Base-by-base conservation (phyloP, 2,329 filamentous ascomycete genomes). In the Aspergillus neotritici region DNA sequence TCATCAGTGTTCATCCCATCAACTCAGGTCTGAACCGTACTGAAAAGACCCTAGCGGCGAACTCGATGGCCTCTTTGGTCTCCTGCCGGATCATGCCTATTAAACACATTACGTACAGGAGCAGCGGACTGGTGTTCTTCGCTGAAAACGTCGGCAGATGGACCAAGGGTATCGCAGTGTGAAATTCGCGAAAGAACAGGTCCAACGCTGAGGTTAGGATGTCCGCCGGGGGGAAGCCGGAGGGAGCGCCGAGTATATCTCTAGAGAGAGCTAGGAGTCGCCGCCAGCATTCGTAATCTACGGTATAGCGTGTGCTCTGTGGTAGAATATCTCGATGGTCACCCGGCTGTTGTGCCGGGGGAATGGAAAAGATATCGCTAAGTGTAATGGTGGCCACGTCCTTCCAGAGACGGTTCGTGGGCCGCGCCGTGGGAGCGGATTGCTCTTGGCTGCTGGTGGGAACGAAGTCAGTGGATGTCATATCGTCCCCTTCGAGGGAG, bases 151-250 rank as follows among this genome's bases (percentile, higher is more conserved):
- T 75, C 2, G 75, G 73, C 11, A 74, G 64, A 51, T 78, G 75
- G 5, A 78, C 70, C 47, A 77, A 75, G 1, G 74, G 74, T 30
- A 76, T 64, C 3, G 74, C 68, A 1, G 73, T 71, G 42, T 77
- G 73, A 45, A 77, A 77, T 30, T 73, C 72, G 37, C 74, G 72
- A 46, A 77, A 74, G 50, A 74, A 77, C 41, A 76, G 67, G 52
- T 77, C 74, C 14, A 78, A 54, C 7, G 73, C 72, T 55, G 77
- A 76, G 45, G 77, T 74, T 9, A 78, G 58, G 6, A 77, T 72
- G 49, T 77, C 74, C 4, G 73, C 70, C 2, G 74, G 73, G 30
- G 69, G 75, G 53, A 67, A 77, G 55, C 50, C 64, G 46, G 54
- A 64, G 31, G 52, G 58, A 52, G 35, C 62, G 52, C 33, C 56